Evolutionary conservation across 345 rosid species (phyloP).

Genomic region (Aurinia saxatilis): DNA sequence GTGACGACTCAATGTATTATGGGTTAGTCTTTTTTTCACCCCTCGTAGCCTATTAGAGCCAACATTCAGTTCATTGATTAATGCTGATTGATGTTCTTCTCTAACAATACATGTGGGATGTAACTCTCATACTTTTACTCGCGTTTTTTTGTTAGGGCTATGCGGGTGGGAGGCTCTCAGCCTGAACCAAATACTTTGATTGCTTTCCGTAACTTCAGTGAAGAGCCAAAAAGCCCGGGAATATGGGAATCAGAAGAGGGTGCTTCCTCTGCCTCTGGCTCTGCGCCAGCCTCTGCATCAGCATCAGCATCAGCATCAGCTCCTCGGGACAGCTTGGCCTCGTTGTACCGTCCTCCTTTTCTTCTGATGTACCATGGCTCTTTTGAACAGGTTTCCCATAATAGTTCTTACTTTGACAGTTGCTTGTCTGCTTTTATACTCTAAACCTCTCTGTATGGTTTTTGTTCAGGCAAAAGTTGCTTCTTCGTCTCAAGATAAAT

Average conservation of each 20-base stretch:
- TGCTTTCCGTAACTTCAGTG: conserved; percentile 86
- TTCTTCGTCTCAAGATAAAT: conserved; percentile 77
- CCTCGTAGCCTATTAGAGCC: not conserved
- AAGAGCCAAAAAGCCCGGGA: conserved; percentile 81
- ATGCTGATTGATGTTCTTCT: not conserved
- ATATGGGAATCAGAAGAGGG: conserved; percentile 53
- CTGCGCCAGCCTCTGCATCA: conserved; percentile 19
- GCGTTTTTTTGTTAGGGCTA: conserved; percentile 36
- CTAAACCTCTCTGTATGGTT: conserved; percentile 1
- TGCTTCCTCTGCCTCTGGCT: conserved; percentile 28
- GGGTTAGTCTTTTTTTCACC: conserved; percentile 39
- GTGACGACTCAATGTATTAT: conserved; percentile 46
- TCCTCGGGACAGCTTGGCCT: conserved; percentile 86
- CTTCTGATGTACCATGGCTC: conserved; percentile 82
- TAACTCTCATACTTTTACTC: conserved; percentile 6
- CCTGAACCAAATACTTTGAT: conserved; percentile 53
- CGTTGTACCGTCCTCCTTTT: conserved; percentile 90
- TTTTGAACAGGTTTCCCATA: conserved; percentile 65
- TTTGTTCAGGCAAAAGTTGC: conserved; percentile 63
- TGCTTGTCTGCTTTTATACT: not conserved
- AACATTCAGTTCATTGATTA: not conserved
- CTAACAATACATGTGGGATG: not conserved
- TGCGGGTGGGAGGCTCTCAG: conserved; percentile 41
- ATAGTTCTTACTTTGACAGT: not conserved
- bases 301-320: conserved; percentile 21